These are phyloP conservation scores for Dacryopinax spathularia DNA, from an alignment of 768 basidiomycete species.

Conservation along the genomic window DNA sequence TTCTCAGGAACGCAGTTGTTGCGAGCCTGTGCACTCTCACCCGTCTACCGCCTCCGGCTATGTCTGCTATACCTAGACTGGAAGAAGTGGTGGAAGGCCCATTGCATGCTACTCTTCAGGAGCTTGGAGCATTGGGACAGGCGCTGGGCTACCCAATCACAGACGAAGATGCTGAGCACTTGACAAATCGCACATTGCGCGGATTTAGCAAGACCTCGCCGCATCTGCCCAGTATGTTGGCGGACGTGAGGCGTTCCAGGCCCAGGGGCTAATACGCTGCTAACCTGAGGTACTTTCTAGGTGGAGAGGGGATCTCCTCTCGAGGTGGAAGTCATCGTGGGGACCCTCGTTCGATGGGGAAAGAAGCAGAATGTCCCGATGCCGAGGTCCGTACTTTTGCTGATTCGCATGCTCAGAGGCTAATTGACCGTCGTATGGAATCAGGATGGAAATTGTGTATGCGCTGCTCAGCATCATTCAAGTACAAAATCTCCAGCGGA, in stretches of 20 bases:
- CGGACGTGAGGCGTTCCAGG: not conserved
- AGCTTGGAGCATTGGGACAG: not conserved
- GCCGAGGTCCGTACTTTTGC: not conserved
- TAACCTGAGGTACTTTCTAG: not conserved
- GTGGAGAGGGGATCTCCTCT: not conserved
- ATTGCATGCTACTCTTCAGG: not conserved
- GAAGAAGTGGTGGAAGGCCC: not conserved
- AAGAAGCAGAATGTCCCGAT: not conserved
- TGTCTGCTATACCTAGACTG: not conserved
- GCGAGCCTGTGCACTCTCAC: not conserved
- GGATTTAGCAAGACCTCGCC: not conserved
- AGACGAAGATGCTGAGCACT: not conserved
- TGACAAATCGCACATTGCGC: not conserved
- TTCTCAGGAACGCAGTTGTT: not conserved
- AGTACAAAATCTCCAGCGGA: not conserved
- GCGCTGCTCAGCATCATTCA: constrained; percentile 1
- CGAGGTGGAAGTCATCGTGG: not conserved
- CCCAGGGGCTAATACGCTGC: not conserved
- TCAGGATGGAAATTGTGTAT: not conserved
- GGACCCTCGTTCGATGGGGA: not conserved
- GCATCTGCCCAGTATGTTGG: not conserved
- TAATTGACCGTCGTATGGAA: no score
- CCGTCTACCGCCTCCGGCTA: not conserved
- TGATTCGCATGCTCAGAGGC: no score
- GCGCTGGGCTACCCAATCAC: not conserved